Base-by-base conservation (phyloP, 768 basidiomycete species). In the Mycena polygramma region DNA sequence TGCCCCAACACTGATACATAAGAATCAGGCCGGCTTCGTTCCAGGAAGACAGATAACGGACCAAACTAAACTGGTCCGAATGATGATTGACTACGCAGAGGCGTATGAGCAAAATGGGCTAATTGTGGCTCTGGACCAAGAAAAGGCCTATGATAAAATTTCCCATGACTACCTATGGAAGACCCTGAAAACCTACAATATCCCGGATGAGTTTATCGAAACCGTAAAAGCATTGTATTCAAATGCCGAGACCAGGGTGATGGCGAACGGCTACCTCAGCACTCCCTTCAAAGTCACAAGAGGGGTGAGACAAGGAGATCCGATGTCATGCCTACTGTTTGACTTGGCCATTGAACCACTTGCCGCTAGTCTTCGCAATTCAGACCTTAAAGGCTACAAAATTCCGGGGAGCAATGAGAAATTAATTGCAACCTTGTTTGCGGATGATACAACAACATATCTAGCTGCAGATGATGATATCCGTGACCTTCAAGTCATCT, bases 301-400 rank as follows among this genome's bases (percentile, higher is more conserved):
- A 30, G 73, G 73, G 10, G 71, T 69, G 20, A 4, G 77, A 4
- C 81, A 82, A 69, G 82, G 81, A 0, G 81, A 83, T 70, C 82
- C 81, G 0, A 72, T 85, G 0, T 83, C 79, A 1, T 83, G 83
- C 68, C 22, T 63, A 13, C 37, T 63, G 2, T 63, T 53, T 20
- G 49, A 63, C 66, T 80, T 0, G 8, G 63, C 61, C 14, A 63
- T 63, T 8, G 61, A 63, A 20, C 61, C 61, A 17, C n/a, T 53
- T 14, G 61, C 61, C 1, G 61, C 35, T 19, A 22, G 37, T 9
- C 15, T 63, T 17, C 2, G 61, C 11, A 37, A 41, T 19, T 63
- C 61, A 11, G 41, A 20, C 2, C 24, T 63, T 3, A 4, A 14
- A 22, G 49, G 61, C 4, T 63, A 39, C 17, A 4, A 39, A 11